These are phyloP conservation scores for Tuber aestivum DNA, from an alignment of 495 filamentous ascomycete species.

Conservation along the genomic window DNA sequence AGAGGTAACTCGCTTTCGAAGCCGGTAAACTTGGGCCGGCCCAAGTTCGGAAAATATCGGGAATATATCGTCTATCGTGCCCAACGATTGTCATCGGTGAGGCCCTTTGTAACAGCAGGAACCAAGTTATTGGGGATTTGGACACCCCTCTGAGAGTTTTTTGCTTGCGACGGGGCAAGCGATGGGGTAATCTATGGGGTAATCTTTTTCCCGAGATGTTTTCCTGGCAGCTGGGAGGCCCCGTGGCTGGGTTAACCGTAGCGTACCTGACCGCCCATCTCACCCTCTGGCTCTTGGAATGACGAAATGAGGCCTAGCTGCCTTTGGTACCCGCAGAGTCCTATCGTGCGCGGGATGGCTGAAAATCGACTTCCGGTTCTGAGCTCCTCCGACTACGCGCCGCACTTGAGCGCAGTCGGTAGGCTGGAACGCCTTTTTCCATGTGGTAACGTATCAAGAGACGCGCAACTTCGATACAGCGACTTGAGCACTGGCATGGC, in stretches of 20 bases:
- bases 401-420: background rate
- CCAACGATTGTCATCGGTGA: background rate
- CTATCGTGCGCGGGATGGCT: background rate
- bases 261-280: background rate
- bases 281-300: background rate
- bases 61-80: background rate
- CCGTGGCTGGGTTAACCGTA: background rate
- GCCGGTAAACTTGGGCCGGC: background rate
- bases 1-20: background rate
- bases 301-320: background rate
- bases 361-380: background rate
- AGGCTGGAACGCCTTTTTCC: background rate
- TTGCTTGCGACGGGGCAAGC: background rate
- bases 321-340: background rate
- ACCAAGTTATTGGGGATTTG: background rate
- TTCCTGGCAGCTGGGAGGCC: background rate
- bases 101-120: background rate
- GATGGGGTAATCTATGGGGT: slow-evolving; percentile 4
- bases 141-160: background rate
- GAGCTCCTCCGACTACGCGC: background rate
- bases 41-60: background rate
- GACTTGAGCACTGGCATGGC: background rate
- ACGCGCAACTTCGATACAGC: background rate
- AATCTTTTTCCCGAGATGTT: background rate
- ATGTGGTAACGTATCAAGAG: background rate